Conservation (phyloP, 2,329 filamentous ascomycete species). For the Ophiostoma ulmi region DNA sequence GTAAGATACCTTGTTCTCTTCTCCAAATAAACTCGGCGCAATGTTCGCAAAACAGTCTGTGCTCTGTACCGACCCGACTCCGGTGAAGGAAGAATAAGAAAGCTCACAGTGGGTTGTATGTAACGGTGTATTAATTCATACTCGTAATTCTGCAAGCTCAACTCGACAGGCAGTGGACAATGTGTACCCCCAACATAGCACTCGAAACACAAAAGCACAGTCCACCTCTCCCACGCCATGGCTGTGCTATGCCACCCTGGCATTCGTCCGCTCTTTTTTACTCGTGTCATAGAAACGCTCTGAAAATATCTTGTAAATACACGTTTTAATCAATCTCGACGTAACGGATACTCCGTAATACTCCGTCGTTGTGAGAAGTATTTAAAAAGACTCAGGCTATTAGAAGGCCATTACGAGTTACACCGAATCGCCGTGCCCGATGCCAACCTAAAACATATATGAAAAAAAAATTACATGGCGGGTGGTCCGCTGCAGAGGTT, state of each 20-base stretch:
- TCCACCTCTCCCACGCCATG: background rate
- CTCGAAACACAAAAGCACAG: background rate
- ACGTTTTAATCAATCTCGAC: too few relatives aligned
- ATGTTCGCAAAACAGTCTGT: slow-evolving; percentile 10
- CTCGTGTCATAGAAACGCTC: background rate
- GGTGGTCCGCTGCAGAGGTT: background rate
- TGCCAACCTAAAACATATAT: background rate
- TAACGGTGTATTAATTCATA: too few relatives aligned
- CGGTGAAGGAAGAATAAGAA: background rate
- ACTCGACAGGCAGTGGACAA: too few relatives aligned
- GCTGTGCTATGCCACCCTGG: background rate
- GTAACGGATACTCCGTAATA: too few relatives aligned
- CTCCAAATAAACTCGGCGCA: slow-evolving; percentile 4
- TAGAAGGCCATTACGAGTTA: background rate
- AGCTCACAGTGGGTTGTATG: background rate
- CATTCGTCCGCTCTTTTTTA: background rate
- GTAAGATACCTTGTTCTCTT: background rate
- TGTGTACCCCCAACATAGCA: background rate
- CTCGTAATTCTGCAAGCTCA: too few relatives aligned
- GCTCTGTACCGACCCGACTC: background rate
- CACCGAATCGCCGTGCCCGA: background rate
- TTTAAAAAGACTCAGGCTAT: too few relatives aligned
- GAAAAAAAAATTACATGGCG: too few relatives aligned
- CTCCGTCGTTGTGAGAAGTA: too few relatives aligned
- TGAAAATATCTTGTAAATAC: too few relatives aligned